These are phyloP conservation scores for Ulmus americana DNA, from an alignment of 331 rosid genomes.

Conservation along the genomic window DNA sequence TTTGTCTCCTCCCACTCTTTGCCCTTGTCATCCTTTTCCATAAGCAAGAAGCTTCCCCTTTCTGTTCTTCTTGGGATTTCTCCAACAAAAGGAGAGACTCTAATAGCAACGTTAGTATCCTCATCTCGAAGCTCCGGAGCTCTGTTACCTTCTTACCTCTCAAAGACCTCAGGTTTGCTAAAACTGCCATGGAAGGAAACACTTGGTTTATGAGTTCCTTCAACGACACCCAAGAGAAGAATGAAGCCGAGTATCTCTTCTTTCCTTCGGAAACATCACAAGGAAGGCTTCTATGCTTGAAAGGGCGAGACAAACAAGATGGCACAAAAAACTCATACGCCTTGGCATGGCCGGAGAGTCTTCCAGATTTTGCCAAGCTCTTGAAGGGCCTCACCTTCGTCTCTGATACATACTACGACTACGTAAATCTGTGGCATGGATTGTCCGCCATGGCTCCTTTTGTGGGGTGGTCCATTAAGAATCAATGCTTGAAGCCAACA, in stretches of 20 bases:
- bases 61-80: slow-evolving; percentile 9
- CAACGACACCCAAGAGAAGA: slow-evolving; percentile 15
- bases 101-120: neutral
- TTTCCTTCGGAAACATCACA: slow-evolving; percentile 26
- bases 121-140: slow-evolving; percentile 17
- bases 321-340: slow-evolving; percentile 30
- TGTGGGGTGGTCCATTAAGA: slow-evolving; percentile 26
- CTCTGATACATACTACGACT: slow-evolving; percentile 30
- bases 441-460: slow-evolving; percentile 28
- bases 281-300: slow-evolving; percentile 24
- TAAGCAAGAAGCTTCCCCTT: slow-evolving; percentile 13
- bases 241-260: slow-evolving; percentile 22
- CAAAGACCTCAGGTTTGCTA: slow-evolving; percentile 28
- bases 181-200: slow-evolving; percentile 24
- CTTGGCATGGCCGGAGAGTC: slow-evolving; percentile 29
- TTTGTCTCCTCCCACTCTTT: slow-evolving; percentile 1
- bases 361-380: slow-evolving; percentile 18
- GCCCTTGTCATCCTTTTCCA: slow-evolving; percentile 7
- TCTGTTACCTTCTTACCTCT: slow-evolving; percentile 36
- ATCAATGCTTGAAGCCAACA: slow-evolving; percentile 17
- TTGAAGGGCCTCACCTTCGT: slow-evolving; percentile 23
- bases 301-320: slow-evolving; percentile 16
- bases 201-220: slow-evolving; percentile 37
- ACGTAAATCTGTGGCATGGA: slow-evolving; percentile 27
- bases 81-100: slow-evolving; percentile 1